phyloP scores from a whole-genome alignment of 2,329 filamentous ascomycete genomes.

The Epichloe aotearoae region DNA sequence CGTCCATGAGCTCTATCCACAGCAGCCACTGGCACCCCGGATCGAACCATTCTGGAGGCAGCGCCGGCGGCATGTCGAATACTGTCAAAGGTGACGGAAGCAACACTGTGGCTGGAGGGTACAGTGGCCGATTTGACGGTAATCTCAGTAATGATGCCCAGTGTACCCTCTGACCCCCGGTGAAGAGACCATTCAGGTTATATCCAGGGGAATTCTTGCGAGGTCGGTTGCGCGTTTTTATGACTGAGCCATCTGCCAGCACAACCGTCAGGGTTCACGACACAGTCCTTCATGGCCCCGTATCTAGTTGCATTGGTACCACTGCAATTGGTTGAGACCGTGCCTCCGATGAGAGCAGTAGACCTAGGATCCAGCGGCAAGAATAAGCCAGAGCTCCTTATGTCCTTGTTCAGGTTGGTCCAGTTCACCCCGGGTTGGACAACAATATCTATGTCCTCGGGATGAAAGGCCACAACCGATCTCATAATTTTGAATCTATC shows the following conservation, averaged over 20 bases:
- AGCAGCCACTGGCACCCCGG: conserved; percentile 53
- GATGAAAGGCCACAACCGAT: not conserved
- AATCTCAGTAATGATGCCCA: conserved; percentile 58
- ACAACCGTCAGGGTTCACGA: conserved; percentile 60
- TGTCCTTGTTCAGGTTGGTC: too few species aligned
- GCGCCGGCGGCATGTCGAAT: conserved; percentile 50
- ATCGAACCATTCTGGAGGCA: conserved; percentile 49
- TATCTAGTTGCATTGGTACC: conserved; percentile 50
- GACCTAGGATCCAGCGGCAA: conserved; percentile 59
- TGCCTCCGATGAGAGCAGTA: conserved; percentile 41
- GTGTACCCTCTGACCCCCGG: conserved; percentile 57
- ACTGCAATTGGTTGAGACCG: conserved; percentile 56
- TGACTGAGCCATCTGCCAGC: conserved; percentile 49
- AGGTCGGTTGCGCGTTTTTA: conserved; percentile 55
- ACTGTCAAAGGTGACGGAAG: conserved; percentile 46
- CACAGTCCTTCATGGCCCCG: conserved; percentile 67
- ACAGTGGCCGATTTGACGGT: conserved; percentile 55
- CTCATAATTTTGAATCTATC: not conserved
- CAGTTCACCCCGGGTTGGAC: too few species aligned
- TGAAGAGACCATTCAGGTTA: conserved; percentile 55
- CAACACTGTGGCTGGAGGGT: conserved; percentile 51
- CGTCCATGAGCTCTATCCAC: conserved; percentile 53
- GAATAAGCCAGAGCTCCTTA: conserved; percentile 50
- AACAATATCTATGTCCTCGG: too few species aligned
- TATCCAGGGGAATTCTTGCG: conserved; percentile 54